Evolutionary conservation across 2,329 filamentous ascomycete species (phyloP), one percentile per base, ranked within the genome.

Genomic region (Pseudocercospora vitis): DNA sequence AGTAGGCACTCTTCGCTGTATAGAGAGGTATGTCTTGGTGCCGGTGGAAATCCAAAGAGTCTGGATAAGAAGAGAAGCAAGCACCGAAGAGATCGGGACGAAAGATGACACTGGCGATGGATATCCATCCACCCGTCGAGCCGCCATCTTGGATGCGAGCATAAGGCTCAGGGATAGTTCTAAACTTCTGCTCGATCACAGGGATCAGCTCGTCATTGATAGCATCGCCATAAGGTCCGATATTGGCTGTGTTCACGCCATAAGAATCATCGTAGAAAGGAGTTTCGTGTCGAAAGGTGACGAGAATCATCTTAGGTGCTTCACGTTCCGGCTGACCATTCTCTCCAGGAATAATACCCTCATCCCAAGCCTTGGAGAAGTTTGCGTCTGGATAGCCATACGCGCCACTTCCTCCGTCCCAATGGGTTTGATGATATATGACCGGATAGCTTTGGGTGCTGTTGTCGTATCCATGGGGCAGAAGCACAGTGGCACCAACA

Each of bases 121-220:
- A 68, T 23, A 66, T 65, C 71, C 70, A 73, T 3, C 71, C 71
- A 6, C 71, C 71, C 0, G 71, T 73, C 0, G 65, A 69, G 2
- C 70, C 71, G 16, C 70, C 71, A 23, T 71, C 66, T 35, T 71
- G 70, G 11, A 73, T 63, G 7, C 71, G 67, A 3, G 69, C 71
- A 39, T 71, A 71, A 0, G 71, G 70, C 12, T 63, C 61, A 6
- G 62, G 59, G 29, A 73, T 71, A 0, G 69, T 72, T 52, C 69
- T 65, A 65, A 71, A 73, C 1, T 39, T 63, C 7, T 56, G 47
- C 28, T 73, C 70, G 19, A 73, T 56, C 24, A 65, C 50, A 0
- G 71, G 70, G 5, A 73, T 65, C 2, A 73, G 62, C 46, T 73
- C 71, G n/a, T 73, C 70, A 55, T 73, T 73, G 59, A 73, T 66